Conservation (phyloP, 148 eudicot genomes). For the Camellia japonica region DNA sequence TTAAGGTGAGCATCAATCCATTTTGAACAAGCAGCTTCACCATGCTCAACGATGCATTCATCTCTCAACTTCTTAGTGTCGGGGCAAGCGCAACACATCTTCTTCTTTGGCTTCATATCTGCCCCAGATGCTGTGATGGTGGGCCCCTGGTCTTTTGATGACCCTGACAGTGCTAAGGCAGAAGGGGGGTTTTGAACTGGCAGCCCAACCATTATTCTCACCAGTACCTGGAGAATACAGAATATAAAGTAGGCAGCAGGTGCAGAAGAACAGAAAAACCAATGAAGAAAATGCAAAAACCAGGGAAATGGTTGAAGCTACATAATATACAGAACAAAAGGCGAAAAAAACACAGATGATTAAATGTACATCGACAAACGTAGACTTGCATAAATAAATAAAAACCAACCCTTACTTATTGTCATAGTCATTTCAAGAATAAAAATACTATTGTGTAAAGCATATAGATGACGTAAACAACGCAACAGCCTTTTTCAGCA, state of each 20-base stretch:
- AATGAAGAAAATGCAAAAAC: not conserved
- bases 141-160: constrained; percentile 24
- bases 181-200: constrained; percentile 13
- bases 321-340: too few relatives aligned
- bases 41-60: constrained; percentile 79
- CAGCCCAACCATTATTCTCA: constrained; percentile 44
- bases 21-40: constrained; percentile 72
- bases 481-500: too few relatives aligned
- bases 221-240: not conserved
- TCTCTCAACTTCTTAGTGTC: constrained; percentile 86
- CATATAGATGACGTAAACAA: too few relatives aligned
- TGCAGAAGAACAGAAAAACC: not conserved
- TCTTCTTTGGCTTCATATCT: constrained; percentile 76
- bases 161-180: constrained; percentile 6
- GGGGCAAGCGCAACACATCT: constrained; percentile 91
- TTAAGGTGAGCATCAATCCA: constrained; percentile 85
- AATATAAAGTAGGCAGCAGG: not conserved
- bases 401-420: too few relatives aligned
- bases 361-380: too few relatives aligned
- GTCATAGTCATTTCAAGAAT: too few relatives aligned
- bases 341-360: too few relatives aligned
- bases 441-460: too few relatives aligned
- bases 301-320: not conserved
- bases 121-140: constrained; percentile 30
- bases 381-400: too few relatives aligned